Evolutionary conservation across 2,329 filamentous ascomycete species (phyloP), one percentile per base, ranked within the genome.

Genomic region (Mollisia scopiformis): DNA sequence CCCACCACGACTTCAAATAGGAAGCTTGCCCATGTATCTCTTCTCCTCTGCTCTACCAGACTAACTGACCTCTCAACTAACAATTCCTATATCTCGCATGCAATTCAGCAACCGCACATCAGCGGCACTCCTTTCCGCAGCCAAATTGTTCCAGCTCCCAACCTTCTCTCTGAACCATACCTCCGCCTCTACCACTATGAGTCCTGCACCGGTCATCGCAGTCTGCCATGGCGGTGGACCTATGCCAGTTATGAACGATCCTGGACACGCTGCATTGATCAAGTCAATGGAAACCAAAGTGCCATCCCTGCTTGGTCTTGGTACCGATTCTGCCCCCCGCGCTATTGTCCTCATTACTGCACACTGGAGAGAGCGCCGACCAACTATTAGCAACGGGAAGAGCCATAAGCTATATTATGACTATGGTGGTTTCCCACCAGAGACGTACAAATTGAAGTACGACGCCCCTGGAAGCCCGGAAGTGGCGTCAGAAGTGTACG

Each of bases 311-410:
- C 79, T 88, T 50, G 77, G 79, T 64, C 78, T 88, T 2, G 77
- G 79, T 39, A 84, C 83, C 0, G 71, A 80, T 1, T 74, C 80
- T 1, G 76, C 80, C 13, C 90, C 90, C 1, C 87, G 84, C 63
- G 90, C 89, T 1, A 82, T 93, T 16, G 85, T 93, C 1, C 87
- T 92, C 27, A 88, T 93, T 72, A 92, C 89, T 0, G 90, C 89
- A 1, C 90, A 93, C 74, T 93, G 90, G 90, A 87, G 81, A 79
- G 0, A 75, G 76, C 10, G 84, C 81, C 25, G 84, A 8, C 84
- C 84, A 1, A 80, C 77, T 43, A 80, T 88, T 60, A 84, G 82
- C 13, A 82, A 79, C 2, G 79, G 68, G 3, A 67, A 74, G 21
- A 76, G 75, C 25, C 85, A 82, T 58, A 68, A 74, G 2, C 74